A percentile compares a stretch with the other conserved stretches of the same genome.
These are phyloP conservation scores for Lachancea dasiensis DNA, from an alignment of 805 yeast species.

Conservation along the genomic window DNA sequence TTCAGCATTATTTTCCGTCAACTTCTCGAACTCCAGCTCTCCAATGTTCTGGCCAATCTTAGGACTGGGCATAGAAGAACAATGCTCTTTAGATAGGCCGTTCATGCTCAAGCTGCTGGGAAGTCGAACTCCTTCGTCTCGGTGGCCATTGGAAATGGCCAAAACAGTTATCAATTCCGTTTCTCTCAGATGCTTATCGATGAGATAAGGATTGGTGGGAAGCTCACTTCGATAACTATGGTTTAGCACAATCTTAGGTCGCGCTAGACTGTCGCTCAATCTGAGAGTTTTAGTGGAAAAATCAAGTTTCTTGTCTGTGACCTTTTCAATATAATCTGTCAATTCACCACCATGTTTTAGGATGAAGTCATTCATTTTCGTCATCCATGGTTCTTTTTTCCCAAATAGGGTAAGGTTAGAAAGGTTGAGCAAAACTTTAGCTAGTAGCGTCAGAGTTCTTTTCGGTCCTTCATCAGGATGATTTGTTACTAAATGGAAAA, in stretches of 20 bases:
- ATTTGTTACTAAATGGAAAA: slow-evolving; percentile 63
- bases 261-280: slow-evolving; percentile 48
- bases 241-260: slow-evolving; percentile 50
- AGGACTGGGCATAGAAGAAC: slow-evolving; percentile 8
- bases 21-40: slow-evolving; percentile 29
- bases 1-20: slow-evolving; percentile 29
- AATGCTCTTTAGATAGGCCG: slow-evolving; percentile 12
- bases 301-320: slow-evolving; percentile 66
- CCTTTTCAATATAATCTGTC: slow-evolving; percentile 60
- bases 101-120: slow-evolving; percentile 14
- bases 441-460: slow-evolving; percentile 72
- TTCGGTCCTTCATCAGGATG: slow-evolving; percentile 70
- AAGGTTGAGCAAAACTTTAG: slow-evolving; percentile 72
- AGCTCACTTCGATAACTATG: slow-evolving; percentile 47
- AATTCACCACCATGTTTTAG: slow-evolving; percentile 51
- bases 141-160: slow-evolving; percentile 16
- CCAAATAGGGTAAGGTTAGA: slow-evolving; percentile 74
- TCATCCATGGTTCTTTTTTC: slow-evolving; percentile 77
- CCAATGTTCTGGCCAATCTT: slow-evolving; percentile 20
- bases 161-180: slow-evolving; percentile 51
- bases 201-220: slow-evolving; percentile 62
- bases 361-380: slow-evolving; percentile 63
- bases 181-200: slow-evolving; percentile 57
- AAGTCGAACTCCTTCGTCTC: slow-evolving; percentile 13
- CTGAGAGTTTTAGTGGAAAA: slow-evolving; percentile 53